Evolutionary conservation across 2,329 filamentous ascomycete genomes (phyloP).

Genomic region (Endoconidiophora polonica): DNA sequence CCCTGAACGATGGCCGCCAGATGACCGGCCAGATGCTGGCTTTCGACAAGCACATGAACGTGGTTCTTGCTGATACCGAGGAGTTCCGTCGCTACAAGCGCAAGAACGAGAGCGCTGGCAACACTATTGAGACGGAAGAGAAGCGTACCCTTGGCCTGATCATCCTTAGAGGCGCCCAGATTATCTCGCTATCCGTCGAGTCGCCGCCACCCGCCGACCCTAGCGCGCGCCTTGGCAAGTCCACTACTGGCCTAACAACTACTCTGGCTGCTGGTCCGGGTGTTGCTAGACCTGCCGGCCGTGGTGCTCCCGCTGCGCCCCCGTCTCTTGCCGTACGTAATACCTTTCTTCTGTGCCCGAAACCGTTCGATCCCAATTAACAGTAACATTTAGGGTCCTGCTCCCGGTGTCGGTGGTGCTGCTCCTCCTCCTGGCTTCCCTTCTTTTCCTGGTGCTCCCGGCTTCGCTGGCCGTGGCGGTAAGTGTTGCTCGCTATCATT

Average conservation of each 20-base stretch:
- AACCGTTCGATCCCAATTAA: background rate
- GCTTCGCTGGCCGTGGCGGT: constrained; percentile 41
- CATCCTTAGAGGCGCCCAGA: constrained; percentile 85
- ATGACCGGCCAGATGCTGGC: constrained; percentile 98
- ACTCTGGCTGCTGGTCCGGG: constrained; percentile 71
- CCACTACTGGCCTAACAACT: constrained; percentile 48
- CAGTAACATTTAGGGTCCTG: constrained; percentile 42
- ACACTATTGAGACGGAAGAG: constrained; percentile 78
- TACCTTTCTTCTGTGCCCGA: no score
- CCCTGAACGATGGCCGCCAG: constrained; percentile 83
- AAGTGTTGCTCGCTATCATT: constrained; percentile 20
- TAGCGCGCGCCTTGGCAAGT: constrained; percentile 70
- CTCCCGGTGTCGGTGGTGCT: constrained; percentile 67
- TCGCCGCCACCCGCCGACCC: constrained; percentile 91
- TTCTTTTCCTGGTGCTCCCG: constrained; percentile 33
- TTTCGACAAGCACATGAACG: constrained; percentile 99
- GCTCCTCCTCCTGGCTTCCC: constrained; percentile 45
- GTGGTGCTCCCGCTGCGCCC: constrained; percentile 54
- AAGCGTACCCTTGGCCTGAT: constrained; percentile 93
- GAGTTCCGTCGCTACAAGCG: constrained; percentile 87
- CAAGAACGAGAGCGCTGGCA: constrained; percentile 51
- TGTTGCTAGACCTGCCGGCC: constrained; percentile 77
- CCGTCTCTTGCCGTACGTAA: constrained; percentile 53
- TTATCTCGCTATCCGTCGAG: constrained; percentile 88
- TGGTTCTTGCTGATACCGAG: constrained; percentile 96